Base-by-base conservation (phyloP, 371 early-diverging fungal species). In the Choanephora cucurbitarum region DNA sequence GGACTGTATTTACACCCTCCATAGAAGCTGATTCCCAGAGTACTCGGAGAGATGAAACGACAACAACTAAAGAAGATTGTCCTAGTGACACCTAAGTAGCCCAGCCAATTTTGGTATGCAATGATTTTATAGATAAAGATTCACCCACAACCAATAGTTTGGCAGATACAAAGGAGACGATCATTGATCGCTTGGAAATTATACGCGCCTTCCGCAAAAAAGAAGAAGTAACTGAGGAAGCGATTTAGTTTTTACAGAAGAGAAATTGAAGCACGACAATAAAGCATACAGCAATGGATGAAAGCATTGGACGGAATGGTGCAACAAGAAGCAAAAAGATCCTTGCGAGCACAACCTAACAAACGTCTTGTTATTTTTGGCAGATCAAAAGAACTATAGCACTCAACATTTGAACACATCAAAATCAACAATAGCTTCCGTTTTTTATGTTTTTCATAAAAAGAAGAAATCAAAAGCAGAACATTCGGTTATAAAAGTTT, bases 31-130 rank as follows among this genome's bases (percentile, higher is more conserved):
- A 60, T 76, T 18, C 63, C 66, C 0, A 44, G 45, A 48, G 56
- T 58, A 3, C 28, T 72, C 1, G 51, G 34, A 14, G 59, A 72
- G 55, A 21, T 76, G 11, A 32, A 49, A 19, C 7, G 28, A 19
- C 57, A 70, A 5, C 19, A 51, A 23, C 22, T 51, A 32, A 45
- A 48, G 39, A 4, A 42, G 5, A 44, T 48, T n/a, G 47, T 67
- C 3, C 49, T 72, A 10, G 45, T 72, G 23, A 66, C 66, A 21
- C 72, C 66, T 5, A 33, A 9, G 14, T 72, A 66, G 66, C 46
- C 60, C 5, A 60, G 60, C 13, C 61, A 72, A 49, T 58, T 39
- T 18, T 65, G 65, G 62, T 67, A 11, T 18, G 60, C 60, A 22
- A 53, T 57, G 55, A 3, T 63, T 1, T 32, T 58, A 21, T n/a